These are phyloP conservation scores for Boletus subparvulus DNA, from an alignment of 768 basidiomycete genomes.

Conservation along the genomic window DNA sequence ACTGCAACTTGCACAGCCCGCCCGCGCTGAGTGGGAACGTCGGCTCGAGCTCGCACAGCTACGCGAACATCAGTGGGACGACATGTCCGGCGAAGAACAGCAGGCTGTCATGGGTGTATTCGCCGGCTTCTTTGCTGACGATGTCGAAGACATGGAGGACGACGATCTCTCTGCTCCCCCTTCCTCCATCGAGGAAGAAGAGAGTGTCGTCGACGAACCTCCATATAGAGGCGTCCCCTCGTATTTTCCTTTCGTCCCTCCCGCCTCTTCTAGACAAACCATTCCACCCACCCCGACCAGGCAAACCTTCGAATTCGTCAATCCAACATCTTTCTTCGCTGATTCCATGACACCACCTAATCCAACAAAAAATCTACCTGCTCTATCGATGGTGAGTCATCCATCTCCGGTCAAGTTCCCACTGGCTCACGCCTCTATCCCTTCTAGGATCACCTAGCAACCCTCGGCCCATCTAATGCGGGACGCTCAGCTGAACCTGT, in stretches of 20 bases:
- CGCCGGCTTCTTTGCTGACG: constrained; percentile 29
- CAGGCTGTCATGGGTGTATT: constrained; percentile 32
- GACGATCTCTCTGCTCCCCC: constrained; percentile 4
- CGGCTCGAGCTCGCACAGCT: constrained; percentile 31
- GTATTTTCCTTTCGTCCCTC: neutral
- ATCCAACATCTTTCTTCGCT: constrained; percentile 28
- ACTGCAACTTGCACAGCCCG: constrained; percentile 28
- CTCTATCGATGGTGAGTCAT: constrained; percentile 30
- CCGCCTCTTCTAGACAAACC: constrained; percentile 9
- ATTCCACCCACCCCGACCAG: constrained; percentile 23
- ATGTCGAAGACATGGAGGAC: constrained; percentile 23
- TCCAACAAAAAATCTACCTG: constrained; percentile 29
- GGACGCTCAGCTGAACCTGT: constrained; percentile 22
- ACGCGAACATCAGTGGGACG: constrained; percentile 31
- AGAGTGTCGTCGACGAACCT: constrained; percentile 20
- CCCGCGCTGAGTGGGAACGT: constrained; percentile 35
- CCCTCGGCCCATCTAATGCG: constrained; percentile 25
- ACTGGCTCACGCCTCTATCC: neutral
- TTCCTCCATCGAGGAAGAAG: constrained; percentile 21
- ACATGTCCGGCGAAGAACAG: constrained; percentile 34
- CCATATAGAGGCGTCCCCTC: constrained; percentile 4
- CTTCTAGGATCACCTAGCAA: constrained; percentile 30
- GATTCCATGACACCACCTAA: constrained; percentile 21
- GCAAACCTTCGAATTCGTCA: constrained; percentile 28
- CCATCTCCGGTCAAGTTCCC: neutral